Evolutionary conservation across 768 basidiomycete species (phyloP), one percentile per base, ranked within the genome.

Genomic region (Amanita inopinata): DNA sequence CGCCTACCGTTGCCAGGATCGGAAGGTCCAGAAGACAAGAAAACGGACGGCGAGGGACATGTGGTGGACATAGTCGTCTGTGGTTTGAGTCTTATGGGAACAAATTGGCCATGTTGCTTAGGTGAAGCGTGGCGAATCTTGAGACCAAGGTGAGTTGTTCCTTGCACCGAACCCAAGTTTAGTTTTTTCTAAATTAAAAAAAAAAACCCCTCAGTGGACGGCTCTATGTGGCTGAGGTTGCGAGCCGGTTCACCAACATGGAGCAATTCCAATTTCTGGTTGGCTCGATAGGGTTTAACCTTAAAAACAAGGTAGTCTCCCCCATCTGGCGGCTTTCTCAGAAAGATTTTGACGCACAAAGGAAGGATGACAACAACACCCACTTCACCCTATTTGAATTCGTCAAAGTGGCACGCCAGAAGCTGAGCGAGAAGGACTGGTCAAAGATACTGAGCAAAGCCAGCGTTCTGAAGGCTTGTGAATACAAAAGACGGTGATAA

Each of bases 71-170:
- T 90, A 4, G 91, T 79, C 5, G 82, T 98, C 17, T 98, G 91
- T 57, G 88, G 93, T 17, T 70, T 99, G 50, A 97, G 93, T 55
- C 68, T 99, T 49, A 99, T 99, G 96, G 86, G 88, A 23, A 85
- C 80, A 11, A 97, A 99, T 56, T 99, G 96, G 96, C 74, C 87
- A n/a, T 71, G 70, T 33, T 89, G 89, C 53, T 72, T 98, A 19
- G 71, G 83, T 19, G 93, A 99, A 59, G 84, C 87, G 5, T 87
- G 88, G 78, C 70, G 96, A 50, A 75, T 98, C 30, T 66, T 98
- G 28, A 84, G 80, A 59, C 61, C 74, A n/a, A 76, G 74, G 94
- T 94, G 52, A 53, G 83, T 66, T 43, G 22, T 22, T 12, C 24
- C 33, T 46, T 42, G 15, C 6, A 20, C 5, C 43, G 43, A 27